Evolutionary conservation across 352 stramenopile species (phyloP).

Genomic region (Blastocystis sp.): DNA sequence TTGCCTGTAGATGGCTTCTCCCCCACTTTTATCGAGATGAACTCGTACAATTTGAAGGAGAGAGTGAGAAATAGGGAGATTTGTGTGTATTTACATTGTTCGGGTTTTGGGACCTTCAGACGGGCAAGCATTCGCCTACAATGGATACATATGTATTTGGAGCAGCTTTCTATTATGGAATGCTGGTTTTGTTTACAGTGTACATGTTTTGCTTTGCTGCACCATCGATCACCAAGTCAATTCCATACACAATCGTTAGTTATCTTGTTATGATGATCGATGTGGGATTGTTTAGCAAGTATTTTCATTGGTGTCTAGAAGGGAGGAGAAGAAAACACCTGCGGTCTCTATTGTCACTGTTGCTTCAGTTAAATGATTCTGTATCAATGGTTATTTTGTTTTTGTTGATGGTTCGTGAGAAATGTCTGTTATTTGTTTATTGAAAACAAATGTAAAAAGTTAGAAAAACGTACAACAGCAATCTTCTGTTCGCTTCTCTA

Average conservation of each 20-base stretch:
- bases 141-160: conserved; percentile 51
- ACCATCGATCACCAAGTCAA: not conserved
- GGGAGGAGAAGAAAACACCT: not conserved
- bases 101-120: not conserved
- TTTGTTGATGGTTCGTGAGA: conserved; percentile 31
- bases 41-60: not conserved
- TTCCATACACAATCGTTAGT: not conserved
- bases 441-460: not conserved
- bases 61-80: not conserved
- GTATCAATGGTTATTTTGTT: not conserved
- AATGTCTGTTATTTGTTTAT: not conserved
- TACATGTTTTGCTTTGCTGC: conserved; percentile 23
- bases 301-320: not conserved
- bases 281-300: not conserved
- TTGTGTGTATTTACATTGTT: not conserved
- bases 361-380: conserved; percentile 4
- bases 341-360: not conserved
- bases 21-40: conserved; percentile 5
- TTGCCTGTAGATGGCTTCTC: not conserved
- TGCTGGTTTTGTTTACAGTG: conserved; percentile 6
- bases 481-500: not conserved
- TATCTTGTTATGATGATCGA: not conserved
- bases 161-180: conserved; percentile 3
- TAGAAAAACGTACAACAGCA: not conserved
- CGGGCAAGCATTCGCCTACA: not conserved